phyloP scores from a whole-genome alignment of 345 rosid genomes.

The Gossypium raimondii region DNA sequence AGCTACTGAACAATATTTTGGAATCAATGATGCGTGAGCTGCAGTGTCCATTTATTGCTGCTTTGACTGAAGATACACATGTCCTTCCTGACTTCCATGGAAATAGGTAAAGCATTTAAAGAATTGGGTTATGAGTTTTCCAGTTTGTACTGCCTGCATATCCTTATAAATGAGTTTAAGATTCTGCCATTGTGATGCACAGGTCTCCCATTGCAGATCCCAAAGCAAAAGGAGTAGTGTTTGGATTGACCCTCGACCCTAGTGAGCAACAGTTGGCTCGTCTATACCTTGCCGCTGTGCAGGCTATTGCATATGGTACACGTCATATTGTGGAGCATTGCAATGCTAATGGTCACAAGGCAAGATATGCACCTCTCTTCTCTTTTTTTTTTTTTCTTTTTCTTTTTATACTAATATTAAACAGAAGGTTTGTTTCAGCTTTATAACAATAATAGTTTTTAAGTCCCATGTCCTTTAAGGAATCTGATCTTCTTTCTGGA shows the following conservation, averaged over 20 bases:
- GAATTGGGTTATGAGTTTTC: not conserved
- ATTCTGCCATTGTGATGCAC: constrained; percentile 23
- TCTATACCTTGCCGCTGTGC: constrained; percentile 71
- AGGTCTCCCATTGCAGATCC: constrained; percentile 97
- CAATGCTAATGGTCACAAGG: constrained; percentile 88
- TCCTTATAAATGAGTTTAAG: not conserved
- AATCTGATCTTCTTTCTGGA: not conserved
- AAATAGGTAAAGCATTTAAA: constrained; percentile 53
- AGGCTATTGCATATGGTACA: constrained; percentile 91
- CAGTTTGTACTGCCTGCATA: constrained; percentile 3
- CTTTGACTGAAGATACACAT: constrained; percentile 72
- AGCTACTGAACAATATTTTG: constrained; percentile 57
- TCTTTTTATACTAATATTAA: not conserved
- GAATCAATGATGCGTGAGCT: constrained; percentile 49
- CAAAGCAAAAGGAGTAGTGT: constrained; percentile 72
- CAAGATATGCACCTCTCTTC: constrained; percentile 22
- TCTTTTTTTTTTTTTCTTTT: not conserved
- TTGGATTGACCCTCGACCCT: constrained; percentile 78
- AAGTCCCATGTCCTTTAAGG: not conserved
- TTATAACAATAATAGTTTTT: not conserved
- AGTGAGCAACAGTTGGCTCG: constrained; percentile 85
- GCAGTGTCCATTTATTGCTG: constrained; percentile 73
- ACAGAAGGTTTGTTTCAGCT: not conserved
- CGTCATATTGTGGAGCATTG: constrained; percentile 91
- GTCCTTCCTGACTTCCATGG: constrained; percentile 92